Evolutionary conservation across 176 grass and related monocot species (phyloP).

Genomic region (Tillandsia leiboldiana): DNA sequence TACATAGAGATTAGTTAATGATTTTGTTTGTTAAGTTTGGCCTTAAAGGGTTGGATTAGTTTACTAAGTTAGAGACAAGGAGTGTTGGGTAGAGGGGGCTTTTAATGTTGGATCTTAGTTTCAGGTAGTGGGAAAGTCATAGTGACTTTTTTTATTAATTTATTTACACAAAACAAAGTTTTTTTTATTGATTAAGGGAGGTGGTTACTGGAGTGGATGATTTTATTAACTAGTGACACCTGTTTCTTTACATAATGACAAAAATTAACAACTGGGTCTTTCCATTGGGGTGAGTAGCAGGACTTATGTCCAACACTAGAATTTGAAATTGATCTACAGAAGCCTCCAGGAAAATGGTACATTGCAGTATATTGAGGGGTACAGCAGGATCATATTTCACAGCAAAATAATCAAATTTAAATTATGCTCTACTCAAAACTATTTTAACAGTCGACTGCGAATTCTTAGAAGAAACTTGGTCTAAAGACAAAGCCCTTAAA

Average conservation of each 20-base stretch:
- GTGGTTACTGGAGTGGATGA: no score
- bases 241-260: constrained; percentile 1
- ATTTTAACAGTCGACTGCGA: no score
- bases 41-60: background rate
- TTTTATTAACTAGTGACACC: background rate
- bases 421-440: no score
- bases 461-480: no score
- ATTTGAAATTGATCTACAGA: background rate
- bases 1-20: background rate
- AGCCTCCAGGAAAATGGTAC: background rate
- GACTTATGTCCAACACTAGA: background rate
- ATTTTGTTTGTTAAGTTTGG: background rate
- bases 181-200: background rate
- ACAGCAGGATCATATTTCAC: background rate
- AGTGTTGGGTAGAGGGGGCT: background rate
- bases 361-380: background rate
- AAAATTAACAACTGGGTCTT: background rate
- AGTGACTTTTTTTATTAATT: no score
- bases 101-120: background rate
- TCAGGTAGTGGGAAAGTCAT: background rate
- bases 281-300: background rate
- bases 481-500: no score
- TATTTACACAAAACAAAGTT: no score
- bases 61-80: background rate
- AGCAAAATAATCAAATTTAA: no score